These are phyloP conservation scores for Aphanomyces astaci DNA, from an alignment of 352 stramenopile species.

Conservation along the genomic window DNA sequence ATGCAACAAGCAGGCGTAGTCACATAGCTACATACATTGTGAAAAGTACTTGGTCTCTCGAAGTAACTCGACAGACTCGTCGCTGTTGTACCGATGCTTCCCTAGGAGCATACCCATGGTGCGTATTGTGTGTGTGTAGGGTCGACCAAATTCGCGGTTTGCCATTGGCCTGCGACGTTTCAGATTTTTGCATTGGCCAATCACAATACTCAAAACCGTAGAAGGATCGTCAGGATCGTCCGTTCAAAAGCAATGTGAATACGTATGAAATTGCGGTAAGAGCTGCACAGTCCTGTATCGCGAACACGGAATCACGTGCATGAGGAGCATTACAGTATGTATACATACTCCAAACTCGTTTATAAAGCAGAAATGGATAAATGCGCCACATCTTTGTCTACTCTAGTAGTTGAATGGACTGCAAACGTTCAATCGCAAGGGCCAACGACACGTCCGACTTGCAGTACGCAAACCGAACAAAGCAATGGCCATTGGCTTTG, in stretches of 20 bases:
- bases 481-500: slow-evolving; percentile 54
- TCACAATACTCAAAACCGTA: neutral
- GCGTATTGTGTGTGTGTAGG: neutral
- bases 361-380: no score
- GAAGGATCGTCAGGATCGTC: neutral
- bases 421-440: slow-evolving; percentile 71
- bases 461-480: slow-evolving; percentile 93
- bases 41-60: slow-evolving; percentile 74
- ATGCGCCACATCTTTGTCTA: neutral
- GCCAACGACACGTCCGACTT: slow-evolving; percentile 92
- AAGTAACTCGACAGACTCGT: slow-evolving; percentile 39
- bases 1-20: neutral
- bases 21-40: slow-evolving; percentile 36
- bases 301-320: no score
- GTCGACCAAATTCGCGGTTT: neutral
- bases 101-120: slow-evolving; percentile 21
- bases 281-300: no score
- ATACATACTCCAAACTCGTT: no score
- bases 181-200: neutral
- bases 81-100: slow-evolving; percentile 20
- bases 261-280: no score
- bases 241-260: neutral
- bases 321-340: no score
- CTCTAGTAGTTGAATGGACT: slow-evolving; percentile 5
- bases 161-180: neutral